These are phyloP conservation scores for Marchantia paleacea DNA, from an alignment of 225 moss, liverwort and hornwort species.

Conservation along the genomic window DNA sequence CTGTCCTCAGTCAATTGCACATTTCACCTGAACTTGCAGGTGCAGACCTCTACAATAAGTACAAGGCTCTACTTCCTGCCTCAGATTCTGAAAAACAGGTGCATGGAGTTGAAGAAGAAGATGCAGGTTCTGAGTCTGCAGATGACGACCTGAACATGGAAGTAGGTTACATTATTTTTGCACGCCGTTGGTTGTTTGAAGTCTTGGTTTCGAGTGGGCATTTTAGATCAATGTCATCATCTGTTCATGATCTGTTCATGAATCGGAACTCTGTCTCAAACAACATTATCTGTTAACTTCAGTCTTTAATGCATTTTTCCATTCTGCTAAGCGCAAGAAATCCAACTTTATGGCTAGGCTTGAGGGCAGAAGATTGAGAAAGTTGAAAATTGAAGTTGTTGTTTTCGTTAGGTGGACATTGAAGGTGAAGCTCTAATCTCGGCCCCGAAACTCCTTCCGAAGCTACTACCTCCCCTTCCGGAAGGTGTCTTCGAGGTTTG, in stretches of 20 bases:
- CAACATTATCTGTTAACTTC: too few species aligned
- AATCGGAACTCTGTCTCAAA: too few species aligned
- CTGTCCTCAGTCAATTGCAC: constrained; percentile 36
- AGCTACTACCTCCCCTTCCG: constrained; percentile 37
- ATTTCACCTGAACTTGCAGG: constrained; percentile 50
- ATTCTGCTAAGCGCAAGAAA: too few species aligned
- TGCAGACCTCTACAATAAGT: constrained; percentile 37
- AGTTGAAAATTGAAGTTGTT: neutral
- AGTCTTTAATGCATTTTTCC: too few species aligned
- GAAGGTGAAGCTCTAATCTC: constrained; percentile 43
- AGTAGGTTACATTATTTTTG: constrained; percentile 20
- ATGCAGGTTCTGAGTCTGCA: constrained; percentile 10
- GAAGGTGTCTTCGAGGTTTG: constrained; percentile 39
- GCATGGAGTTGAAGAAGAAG: constrained; percentile 17
- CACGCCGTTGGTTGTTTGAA: neutral
- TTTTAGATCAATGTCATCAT: too few species aligned
- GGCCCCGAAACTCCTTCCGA: constrained; percentile 30
- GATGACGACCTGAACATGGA: constrained; percentile 42
- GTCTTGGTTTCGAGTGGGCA: too few species aligned
- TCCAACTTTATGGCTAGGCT: too few species aligned
- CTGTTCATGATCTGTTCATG: too few species aligned
- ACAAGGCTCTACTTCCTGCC: constrained; percentile 32
- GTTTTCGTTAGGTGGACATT: constrained; percentile 32
- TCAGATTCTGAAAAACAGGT: constrained; percentile 25
- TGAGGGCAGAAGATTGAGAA: neutral